These are phyloP conservation scores for Epichloe sp. DNA, from an alignment of 2,329 filamentous ascomycete genomes.

Conservation along the genomic window DNA sequence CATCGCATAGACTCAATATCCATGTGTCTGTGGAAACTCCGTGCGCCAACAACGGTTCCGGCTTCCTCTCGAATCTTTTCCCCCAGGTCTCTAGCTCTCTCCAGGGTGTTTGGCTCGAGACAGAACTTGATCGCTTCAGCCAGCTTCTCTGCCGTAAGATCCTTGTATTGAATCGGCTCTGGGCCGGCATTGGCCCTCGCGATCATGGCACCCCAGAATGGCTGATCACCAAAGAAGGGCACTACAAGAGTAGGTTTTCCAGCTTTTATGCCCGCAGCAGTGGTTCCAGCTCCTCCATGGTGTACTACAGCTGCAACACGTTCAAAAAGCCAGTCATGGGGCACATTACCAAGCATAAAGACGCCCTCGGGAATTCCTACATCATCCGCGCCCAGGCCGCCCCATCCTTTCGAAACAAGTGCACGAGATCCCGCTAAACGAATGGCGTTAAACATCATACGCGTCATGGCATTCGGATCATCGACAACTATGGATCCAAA, in stretches of 20 bases:
- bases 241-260: constrained; percentile 73
- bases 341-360: constrained; percentile 73
- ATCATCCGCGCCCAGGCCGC: constrained; percentile 62
- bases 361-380: constrained; percentile 60
- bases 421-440: constrained; percentile 56
- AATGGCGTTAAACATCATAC: constrained; percentile 60
- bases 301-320: constrained; percentile 73
- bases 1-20: constrained; percentile 56
- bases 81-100: constrained; percentile 45
- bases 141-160: constrained; percentile 52
- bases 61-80: constrained; percentile 52
- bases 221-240: constrained; percentile 78
- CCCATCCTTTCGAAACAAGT: constrained; percentile 79
- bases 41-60: constrained; percentile 48
- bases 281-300: constrained; percentile 79
- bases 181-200: constrained; percentile 60
- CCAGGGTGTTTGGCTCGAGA: constrained; percentile 43
- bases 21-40: constrained; percentile 60
- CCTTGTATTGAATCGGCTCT: constrained; percentile 53
- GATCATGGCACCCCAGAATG: constrained; percentile 73
- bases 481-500: constrained; percentile 77
- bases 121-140: constrained; percentile 50
- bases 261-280: constrained; percentile 69
- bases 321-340: constrained; percentile 82
- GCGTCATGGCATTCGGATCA: constrained; percentile 57